These are phyloP conservation scores for Penicillium canescens DNA, from an alignment of 495 filamentous ascomycete genomes.

Conservation along the genomic window DNA sequence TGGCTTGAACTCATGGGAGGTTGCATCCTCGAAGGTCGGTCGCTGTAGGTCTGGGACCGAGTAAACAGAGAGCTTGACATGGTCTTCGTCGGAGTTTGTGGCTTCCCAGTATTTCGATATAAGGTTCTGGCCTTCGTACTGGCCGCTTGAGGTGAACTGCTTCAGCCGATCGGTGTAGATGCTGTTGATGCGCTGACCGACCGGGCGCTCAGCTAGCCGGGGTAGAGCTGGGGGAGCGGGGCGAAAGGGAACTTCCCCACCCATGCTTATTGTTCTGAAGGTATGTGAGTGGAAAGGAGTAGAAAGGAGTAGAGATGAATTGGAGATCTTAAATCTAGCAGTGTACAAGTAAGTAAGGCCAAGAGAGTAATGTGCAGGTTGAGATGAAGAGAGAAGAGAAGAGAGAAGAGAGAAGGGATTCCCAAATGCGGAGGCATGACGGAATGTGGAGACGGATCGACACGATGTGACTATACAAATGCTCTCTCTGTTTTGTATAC, in stretches of 20 bases:
- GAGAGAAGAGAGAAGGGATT: slow-evolving; percentile 11
- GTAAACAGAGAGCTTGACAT: slow-evolving; percentile 87
- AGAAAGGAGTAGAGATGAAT: neutral
- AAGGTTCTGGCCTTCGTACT: slow-evolving; percentile 80
- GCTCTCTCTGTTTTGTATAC: too few relatives aligned
- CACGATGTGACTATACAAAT: neutral
- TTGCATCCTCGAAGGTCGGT: slow-evolving; percentile 89
- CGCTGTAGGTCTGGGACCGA: slow-evolving; percentile 74
- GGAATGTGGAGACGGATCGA: slow-evolving; percentile 23
- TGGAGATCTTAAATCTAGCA: too few relatives aligned
- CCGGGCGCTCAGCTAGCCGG: slow-evolving; percentile 57
- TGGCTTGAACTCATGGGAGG: slow-evolving; percentile 72
- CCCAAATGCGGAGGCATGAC: slow-evolving; percentile 19
- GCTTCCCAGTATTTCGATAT: slow-evolving; percentile 77
- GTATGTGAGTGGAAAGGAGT: neutral
- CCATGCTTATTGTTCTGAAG: slow-evolving; percentile 33
- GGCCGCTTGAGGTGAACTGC: slow-evolving; percentile 76
- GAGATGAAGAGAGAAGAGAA: slow-evolving; percentile 7
- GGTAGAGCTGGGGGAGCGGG: slow-evolving; percentile 50
- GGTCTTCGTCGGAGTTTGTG: slow-evolving; percentile 64
- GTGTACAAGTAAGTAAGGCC: too few relatives aligned
- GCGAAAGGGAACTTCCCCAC: slow-evolving; percentile 43
- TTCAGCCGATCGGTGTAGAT: slow-evolving; percentile 86
- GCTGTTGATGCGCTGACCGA: slow-evolving; percentile 80
- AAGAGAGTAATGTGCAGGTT: too few relatives aligned